Evolutionary conservation across 805 yeast species (phyloP).

Genomic region (Spathaspora gorwiae): DNA sequence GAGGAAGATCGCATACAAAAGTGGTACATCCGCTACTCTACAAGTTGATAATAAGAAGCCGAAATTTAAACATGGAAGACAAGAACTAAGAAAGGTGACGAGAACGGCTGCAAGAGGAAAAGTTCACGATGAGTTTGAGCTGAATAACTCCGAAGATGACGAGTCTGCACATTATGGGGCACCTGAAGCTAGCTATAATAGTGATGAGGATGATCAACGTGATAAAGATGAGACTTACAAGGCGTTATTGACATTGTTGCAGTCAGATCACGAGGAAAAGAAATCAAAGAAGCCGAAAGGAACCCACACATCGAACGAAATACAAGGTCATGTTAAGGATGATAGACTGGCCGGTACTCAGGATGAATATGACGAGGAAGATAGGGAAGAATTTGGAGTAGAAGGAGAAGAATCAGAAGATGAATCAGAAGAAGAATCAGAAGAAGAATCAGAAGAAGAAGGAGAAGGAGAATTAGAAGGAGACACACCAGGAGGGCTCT

Average conservation of each 20-base stretch:
- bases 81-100: slow-evolving; percentile 54
- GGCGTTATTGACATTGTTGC: slow-evolving; percentile 61
- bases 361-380: slow-evolving; percentile 13
- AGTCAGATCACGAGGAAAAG: slow-evolving; percentile 35
- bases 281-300: slow-evolving; percentile 8
- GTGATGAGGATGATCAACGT: slow-evolving; percentile 11
- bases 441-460: slow-evolving; percentile 20
- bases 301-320: too few species aligned
- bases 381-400: slow-evolving; percentile 13
- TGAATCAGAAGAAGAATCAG: slow-evolving; percentile 31
- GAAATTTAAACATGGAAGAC: slow-evolving; percentile 49
- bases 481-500: slow-evolving; percentile 32
- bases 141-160: background rate
- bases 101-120: slow-evolving; percentile 45
- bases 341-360: slow-evolving; percentile 8
- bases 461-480: slow-evolving; percentile 31
- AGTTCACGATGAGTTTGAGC: slow-evolving; percentile 8
- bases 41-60: background rate
- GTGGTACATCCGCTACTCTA: background rate
- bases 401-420: slow-evolving; percentile 16
- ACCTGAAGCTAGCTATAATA: slow-evolving; percentile 8
- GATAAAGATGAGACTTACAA: slow-evolving; percentile 50
- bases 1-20: background rate
- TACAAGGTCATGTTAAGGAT: background rate
- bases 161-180: slow-evolving; percentile 3